Percentiles rank a stretch among this genome's conserved stretches.
These are phyloP conservation scores for Paramarasmius palmivorus DNA, from an alignment of 1,284 basidiomycete genomes.

Conservation along the genomic window DNA sequence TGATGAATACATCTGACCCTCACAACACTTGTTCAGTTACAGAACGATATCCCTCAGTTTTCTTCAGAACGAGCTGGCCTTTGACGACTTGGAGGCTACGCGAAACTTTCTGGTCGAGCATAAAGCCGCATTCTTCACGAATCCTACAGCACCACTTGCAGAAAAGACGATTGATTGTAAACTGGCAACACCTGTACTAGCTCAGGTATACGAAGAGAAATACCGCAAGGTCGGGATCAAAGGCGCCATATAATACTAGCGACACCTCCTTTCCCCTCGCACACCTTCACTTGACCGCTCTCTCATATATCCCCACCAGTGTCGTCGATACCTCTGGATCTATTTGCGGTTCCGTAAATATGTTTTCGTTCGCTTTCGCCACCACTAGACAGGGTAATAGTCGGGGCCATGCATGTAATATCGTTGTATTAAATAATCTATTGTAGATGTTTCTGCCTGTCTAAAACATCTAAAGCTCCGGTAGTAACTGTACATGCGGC, in stretches of 20 bases:
- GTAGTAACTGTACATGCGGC: too few species aligned
- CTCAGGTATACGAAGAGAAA: conserved; percentile 68
- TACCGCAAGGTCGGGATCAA: conserved; percentile 77
- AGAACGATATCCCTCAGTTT: conserved; percentile 76
- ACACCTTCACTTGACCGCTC: background rate
- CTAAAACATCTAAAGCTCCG: too few species aligned
- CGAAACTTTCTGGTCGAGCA: conserved; percentile 75
- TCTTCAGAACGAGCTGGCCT: conserved; percentile 82
- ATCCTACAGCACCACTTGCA: conserved; percentile 57
- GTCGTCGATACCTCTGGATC: background rate
- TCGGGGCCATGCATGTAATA: too few species aligned
- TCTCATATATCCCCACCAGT: background rate
- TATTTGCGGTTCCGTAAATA: background rate
- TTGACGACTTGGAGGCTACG: conserved; percentile 68
- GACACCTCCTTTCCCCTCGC: background rate
- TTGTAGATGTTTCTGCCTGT: too few species aligned
- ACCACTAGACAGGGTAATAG: background rate
- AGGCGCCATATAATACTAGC: conserved; percentile 54
- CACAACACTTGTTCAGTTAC: conserved; percentile 57
- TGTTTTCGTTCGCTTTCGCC: background rate
- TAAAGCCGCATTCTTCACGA: conserved; percentile 69
- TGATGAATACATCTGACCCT: background rate
- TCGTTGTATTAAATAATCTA: too few species aligned
- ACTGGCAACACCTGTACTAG: conserved; percentile 49
- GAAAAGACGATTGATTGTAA: conserved; percentile 73